Base-by-base conservation (phyloP, 495 filamentous ascomycete species). In the Tuber brumale region DNA sequence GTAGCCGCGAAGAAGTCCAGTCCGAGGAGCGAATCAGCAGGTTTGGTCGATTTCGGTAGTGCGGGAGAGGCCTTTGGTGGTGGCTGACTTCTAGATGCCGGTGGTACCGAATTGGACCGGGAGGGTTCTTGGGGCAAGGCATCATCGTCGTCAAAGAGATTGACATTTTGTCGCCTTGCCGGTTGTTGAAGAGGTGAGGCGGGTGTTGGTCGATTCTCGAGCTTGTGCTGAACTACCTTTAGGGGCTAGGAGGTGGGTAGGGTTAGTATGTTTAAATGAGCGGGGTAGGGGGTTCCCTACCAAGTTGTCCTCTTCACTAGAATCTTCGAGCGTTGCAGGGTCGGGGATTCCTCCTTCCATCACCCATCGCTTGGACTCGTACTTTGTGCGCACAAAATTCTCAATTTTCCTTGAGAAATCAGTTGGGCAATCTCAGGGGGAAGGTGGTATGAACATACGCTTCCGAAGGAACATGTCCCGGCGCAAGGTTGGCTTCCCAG, bases 381-480 rank as follows among this genome's bases (percentile, higher is more conserved):
- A 99, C 85, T 99, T 99, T 48, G 95, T 99, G 69, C 96, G 90
- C 77, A 99, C 97, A 80, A 99, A 99, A 85, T 97, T 99, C 87
- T 98, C 95, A 78, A 99, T 98, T 86, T 99, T 99, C 69, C 90
- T 91, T 70, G 75, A 37, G 9, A 21, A 69, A 46, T 75, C 23
- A 31, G 39, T 21, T 45, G 23, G 71, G 44, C 71, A 37, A 51
- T 70, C 72, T 79, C 71, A 43, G n/a, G 4, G 19, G 12, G 27
- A 18, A 37, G 27, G 16, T 27, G 57, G 23, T 41, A 70, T 19
- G n/a, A 70, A 86, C 88, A 82, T 85, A 91, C 90, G 93, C 88
- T 86, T 98, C 95, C n/a, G 95, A 95, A 0, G 95, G 95, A n/a
- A 94, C 89, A 83, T 99, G 95, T 71, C 93, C 94, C 27, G 91